Evolutionary conservation across 2,329 filamentous ascomycete genomes (phyloP).

Genomic region (Stromatinia cepivora): DNA sequence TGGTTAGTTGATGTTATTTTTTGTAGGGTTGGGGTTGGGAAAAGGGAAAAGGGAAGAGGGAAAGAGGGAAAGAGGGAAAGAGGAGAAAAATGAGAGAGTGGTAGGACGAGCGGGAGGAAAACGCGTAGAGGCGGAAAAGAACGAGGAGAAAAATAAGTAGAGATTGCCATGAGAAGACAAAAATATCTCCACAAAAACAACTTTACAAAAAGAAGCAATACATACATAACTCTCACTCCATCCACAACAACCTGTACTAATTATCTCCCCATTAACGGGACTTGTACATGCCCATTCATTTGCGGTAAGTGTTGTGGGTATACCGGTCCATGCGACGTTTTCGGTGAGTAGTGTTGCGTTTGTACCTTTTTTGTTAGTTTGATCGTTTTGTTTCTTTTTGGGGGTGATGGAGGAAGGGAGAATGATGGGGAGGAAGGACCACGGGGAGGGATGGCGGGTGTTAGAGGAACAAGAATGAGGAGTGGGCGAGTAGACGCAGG

Average conservation of each 20-base stretch:
- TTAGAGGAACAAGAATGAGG: background rate
- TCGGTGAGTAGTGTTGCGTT: constrained; percentile 11
- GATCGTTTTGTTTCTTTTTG: background rate
- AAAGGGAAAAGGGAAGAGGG: background rate
- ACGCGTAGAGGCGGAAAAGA: too few species aligned
- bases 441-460: accelerated
- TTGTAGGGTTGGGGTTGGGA: too few species aligned
- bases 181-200: too few species aligned
- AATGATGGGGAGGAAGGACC: background rate
- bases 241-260: background rate
- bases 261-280: background rate
- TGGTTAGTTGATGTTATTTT: background rate
- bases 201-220: background rate
- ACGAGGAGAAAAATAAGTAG: too few species aligned
- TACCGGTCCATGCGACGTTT: constrained; percentile 8
- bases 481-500: background rate
- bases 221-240: constrained; percentile 4
- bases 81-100: background rate
- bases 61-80: background rate
- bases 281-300: constrained; percentile 15
- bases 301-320: constrained; percentile 1
- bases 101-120: background rate
- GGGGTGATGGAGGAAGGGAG: background rate
- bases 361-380: background rate
- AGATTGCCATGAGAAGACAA: too few species aligned